Evolutionary conservation across 176 grass and related monocot species (phyloP), one percentile per base, ranked within the genome.

Genomic region (Poa annua): DNA sequence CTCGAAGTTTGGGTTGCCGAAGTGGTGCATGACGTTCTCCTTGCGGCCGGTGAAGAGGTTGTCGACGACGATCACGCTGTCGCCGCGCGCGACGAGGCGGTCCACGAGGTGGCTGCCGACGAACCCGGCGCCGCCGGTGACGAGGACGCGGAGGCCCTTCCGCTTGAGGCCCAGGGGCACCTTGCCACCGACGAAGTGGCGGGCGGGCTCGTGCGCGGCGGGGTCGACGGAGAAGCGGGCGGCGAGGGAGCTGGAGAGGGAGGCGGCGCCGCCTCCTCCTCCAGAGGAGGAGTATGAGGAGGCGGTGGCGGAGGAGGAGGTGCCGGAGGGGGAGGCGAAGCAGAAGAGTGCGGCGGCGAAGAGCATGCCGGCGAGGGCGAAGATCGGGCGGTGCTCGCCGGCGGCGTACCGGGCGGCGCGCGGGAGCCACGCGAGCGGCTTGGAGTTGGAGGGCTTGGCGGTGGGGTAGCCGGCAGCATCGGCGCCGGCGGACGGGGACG

Each of bases 1-100:
- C 92, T 97, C 94, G 74, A 97, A 97, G 81, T 91, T 94, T 0
- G 92, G 92, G 83, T 97, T 92, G 53, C 84, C 81, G 66, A 97
- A 89, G 71, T 97, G 94, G 83, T 94, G 94, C 83, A 94, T 68
- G 61, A 94, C 45, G 86, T 97, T 97, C 80, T 97, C 94, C 92
- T 97, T 97, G 68, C 90, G 75, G 4, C 94, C 94, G 5, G 94
- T 97, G 88, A 97, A 97, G 83, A 97, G 91, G 88, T 97, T 97
- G 80, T 97, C 94, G 17, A 97, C 94, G 20, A 97, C 94, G 88
- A 97, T 97, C 49, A 97, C 94, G 78, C 76, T 90, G 83, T 97
- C 92, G 45, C 94, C 94, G 60, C 94, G 78, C 41, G 72, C 92
- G 3, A 97, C 87, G 63, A 97, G 81, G 63, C 90, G 90, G 81